phyloP scores from a whole-genome alignment of 495 filamentous ascomycete genomes.

The Aspergillus nidulans region DNA sequence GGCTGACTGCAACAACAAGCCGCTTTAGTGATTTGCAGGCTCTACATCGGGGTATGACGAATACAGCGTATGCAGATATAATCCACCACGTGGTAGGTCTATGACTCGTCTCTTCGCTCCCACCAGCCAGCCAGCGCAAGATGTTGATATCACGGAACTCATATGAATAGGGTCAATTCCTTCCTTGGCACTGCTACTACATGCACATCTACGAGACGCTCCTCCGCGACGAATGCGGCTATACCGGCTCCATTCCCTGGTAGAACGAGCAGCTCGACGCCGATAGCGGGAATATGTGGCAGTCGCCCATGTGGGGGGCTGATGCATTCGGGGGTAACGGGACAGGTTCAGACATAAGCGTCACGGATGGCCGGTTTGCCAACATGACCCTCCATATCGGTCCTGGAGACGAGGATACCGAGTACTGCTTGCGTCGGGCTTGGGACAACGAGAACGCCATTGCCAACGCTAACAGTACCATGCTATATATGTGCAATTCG shows the following conservation, averaged over 20 bases:
- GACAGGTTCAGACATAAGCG: conserved; percentile 11
- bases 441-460: conserved; percentile 9
- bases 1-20: not conserved
- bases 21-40: not conserved
- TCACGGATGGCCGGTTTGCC: conserved; percentile 13
- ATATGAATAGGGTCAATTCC: not conserved
- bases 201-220: not conserved
- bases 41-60: not conserved
- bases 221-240: not conserved
- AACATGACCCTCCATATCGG: conserved; percentile 18
- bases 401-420: conserved; percentile 14
- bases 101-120: not conserved
- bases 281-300: conserved; percentile 15
- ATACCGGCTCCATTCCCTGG: not conserved
- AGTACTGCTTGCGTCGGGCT: conserved; percentile 14
- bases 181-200: not conserved
- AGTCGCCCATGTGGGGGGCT: conserved; percentile 16
- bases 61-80: not conserved
- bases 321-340: conserved; percentile 17
- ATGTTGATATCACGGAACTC: too few relatives aligned
- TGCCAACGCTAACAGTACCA: conserved; percentile 14
- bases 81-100: not conserved
- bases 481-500: conserved; percentile 8
- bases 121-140: too few relatives aligned
- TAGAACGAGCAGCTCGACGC: conserved; percentile 6